Percentiles rank a stretch among this genome's conserved stretches.
These are phyloP conservation scores for Blastomyces parvus DNA, from an alignment of 2,329 filamentous ascomycete genomes.

Conservation along the genomic window DNA sequence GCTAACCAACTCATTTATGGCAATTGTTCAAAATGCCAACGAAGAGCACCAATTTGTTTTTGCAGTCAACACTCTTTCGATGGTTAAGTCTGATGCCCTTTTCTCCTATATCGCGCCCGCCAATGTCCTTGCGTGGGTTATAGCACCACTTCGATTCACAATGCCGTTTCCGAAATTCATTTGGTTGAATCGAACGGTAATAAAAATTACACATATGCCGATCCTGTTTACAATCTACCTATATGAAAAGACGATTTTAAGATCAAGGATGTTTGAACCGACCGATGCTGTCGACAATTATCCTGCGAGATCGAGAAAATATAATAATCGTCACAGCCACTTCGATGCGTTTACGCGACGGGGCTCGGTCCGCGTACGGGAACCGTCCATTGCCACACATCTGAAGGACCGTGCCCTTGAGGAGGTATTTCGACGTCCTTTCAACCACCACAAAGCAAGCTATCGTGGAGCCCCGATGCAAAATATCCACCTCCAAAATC, in stretches of 20 bases:
- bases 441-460: constrained; percentile 45
- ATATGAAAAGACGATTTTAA: constrained; percentile 74
- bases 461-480: constrained; percentile 49
- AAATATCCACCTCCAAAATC: constrained; percentile 52
- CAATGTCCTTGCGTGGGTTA: constrained; percentile 82
- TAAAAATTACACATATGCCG: constrained; percentile 84
- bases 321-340: constrained; percentile 49
- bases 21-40: constrained; percentile 83
- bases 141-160: constrained; percentile 71
- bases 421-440: constrained; percentile 74
- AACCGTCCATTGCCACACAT: constrained; percentile 79
- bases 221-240: constrained; percentile 76
- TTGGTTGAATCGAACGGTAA: constrained; percentile 75
- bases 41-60: constrained; percentile 90
- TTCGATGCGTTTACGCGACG: constrained; percentile 64
- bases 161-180: constrained; percentile 76
- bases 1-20: constrained; percentile 93
- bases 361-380: constrained; percentile 53
- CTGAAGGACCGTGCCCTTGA: constrained; percentile 85
- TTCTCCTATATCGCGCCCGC: constrained; percentile 90
- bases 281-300: constrained; percentile 73
- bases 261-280: constrained; percentile 66
- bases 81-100: constrained; percentile 95
- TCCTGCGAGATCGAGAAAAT: constrained; percentile 44
- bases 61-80: constrained; percentile 91